Base-by-base conservation (phyloP, 2,329 filamentous ascomycete genomes). In the Apiospora sp. region DNA sequence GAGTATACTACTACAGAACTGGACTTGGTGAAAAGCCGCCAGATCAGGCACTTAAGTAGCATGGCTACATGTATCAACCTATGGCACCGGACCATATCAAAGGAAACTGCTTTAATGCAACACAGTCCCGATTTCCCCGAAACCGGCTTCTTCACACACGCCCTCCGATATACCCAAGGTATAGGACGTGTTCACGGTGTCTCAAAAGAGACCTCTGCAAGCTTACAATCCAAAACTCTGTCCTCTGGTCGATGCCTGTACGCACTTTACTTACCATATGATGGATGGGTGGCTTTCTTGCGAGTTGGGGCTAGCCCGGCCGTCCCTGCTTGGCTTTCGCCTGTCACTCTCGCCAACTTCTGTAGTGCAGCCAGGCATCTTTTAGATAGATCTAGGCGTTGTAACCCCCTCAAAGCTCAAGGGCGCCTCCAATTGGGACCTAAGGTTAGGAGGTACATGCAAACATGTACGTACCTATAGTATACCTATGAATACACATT, bases 331-430 rank as follows among this genome's bases (percentile, higher is more conserved):
- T 64, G 58, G 58, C 58, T 41, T 41, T 64, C 34, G 34, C 58
- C 58, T n/a, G 58, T n/a, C 34, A 5, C 41, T 64, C 58, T 64
- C 30, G 58, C 41, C 58, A n/a, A 64, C 34, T 5, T 19, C 34
- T 64, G 58, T 64, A 64, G 58, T 41, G 58, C 34, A 64, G 58
- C 34, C 41, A 34, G n/a, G 58, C 58, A 64, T 34, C 34, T 64
- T 41, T 64, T 41, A 41, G 58, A n/a, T n/a, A 64, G 58, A 64
- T 64, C 58, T 64, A 41, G 58, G 58, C 58, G 58, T 64, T 41
- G 34, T 41, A 41, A 14, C 19, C 58, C 30, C 58, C 3, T 64
- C 58, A 41, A 41, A 41, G 34, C 10, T 64, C 58, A 64, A 41
- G n/a, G 34, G 34, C 22, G 58, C 19, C 19, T n/a, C n/a, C 34